A percentile compares a stretch with the other conserved stretches of the same genome.
These are phyloP conservation scores for Pichia sp. DNA, from an alignment of 1,139 yeast genomes.

Conservation along the genomic window DNA sequence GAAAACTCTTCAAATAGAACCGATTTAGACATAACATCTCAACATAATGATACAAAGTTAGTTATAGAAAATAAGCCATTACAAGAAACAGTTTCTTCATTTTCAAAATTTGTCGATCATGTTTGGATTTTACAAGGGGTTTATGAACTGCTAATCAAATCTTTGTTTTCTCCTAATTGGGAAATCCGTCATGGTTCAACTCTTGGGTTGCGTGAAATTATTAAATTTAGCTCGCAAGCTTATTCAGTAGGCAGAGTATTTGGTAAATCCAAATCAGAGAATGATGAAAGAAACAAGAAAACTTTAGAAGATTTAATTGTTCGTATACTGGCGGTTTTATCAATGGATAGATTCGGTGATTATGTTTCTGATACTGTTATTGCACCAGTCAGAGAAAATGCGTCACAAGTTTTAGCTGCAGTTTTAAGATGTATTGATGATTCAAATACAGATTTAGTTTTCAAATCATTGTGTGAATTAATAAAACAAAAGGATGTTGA, in stretches of 20 bases:
- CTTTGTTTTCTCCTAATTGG: slow-evolving; percentile 84
- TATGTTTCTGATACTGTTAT: slow-evolving; percentile 96
- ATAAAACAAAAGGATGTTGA: slow-evolving; percentile 55
- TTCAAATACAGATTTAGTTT: slow-evolving; percentile 52
- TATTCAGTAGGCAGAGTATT: slow-evolving; percentile 76
- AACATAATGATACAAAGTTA: slow-evolving; percentile 71
- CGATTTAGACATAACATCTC: slow-evolving; percentile 64
- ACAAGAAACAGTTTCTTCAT: slow-evolving; percentile 45
- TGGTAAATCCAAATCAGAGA: slow-evolving; percentile 55
- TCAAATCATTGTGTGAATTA: slow-evolving; percentile 57
- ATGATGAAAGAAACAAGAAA: slow-evolving; percentile 55
- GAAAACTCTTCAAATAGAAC: background rate
- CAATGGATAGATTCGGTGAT: slow-evolving; percentile 94
- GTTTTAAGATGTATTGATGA: slow-evolving; percentile 65
- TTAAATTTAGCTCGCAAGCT: slow-evolving; percentile 64
- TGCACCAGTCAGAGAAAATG: slow-evolving; percentile 96
- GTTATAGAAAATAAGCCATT: slow-evolving; percentile 76
- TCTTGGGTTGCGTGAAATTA: slow-evolving; percentile 80
- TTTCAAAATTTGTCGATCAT: slow-evolving; percentile 62
- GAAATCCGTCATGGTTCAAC: slow-evolving; percentile 96
- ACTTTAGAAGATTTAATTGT: slow-evolving; percentile 88
- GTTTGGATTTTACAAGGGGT: slow-evolving; percentile 98
- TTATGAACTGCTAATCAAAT: slow-evolving; percentile 75
- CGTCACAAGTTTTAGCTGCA: slow-evolving; percentile 93
- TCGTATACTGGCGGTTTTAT: slow-evolving; percentile 77